Evolutionary conservation across 768 basidiomycete genomes (phyloP).

Genomic region (Phaffia tasmanica): DNA sequence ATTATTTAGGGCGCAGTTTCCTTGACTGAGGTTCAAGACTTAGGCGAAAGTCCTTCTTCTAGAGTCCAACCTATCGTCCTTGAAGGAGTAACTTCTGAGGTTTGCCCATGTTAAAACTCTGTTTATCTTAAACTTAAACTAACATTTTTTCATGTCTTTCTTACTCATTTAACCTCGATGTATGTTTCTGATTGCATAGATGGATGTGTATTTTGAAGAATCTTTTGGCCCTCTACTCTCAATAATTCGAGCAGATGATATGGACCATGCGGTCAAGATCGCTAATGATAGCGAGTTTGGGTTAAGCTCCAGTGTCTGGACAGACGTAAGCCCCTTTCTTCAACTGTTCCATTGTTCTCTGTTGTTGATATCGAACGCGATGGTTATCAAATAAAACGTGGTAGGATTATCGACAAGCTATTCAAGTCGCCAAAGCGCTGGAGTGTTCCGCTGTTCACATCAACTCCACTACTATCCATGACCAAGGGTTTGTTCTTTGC

Average conservation of each 20-base stretch:
- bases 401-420: slow-evolving; percentile 3
- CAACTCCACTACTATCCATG: slow-evolving; percentile 17
- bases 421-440: not conserved
- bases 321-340: slow-evolving; percentile 31
- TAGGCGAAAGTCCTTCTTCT: not conserved
- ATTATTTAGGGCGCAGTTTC: not conserved
- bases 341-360: not conserved
- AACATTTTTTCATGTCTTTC: not conserved
- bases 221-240: slow-evolving; percentile 52
- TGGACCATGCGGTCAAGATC: slow-evolving; percentile 48
- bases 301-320: slow-evolving; percentile 48
- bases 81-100: not conserved
- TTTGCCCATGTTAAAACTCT: slow-evolving; percentile 5
- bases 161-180: not conserved
- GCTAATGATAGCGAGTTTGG: slow-evolving; percentile 51
- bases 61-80: slow-evolving; percentile 4
- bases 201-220: slow-evolving; percentile 39
- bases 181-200: not conserved
- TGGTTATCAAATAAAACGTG: slow-evolving; percentile 6
- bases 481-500: not conserved
- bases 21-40: slow-evolving; percentile 2
- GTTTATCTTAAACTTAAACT: not conserved
- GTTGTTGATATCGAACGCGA: not conserved
- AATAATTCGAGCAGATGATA: slow-evolving; percentile 35
- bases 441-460: slow-evolving; percentile 21